Percentiles rank a stretch among this genome's conserved stretches.
Conservation (phyloP, 163 green algal genomes). For the Chlamydomonas reinhardtii region DNA sequence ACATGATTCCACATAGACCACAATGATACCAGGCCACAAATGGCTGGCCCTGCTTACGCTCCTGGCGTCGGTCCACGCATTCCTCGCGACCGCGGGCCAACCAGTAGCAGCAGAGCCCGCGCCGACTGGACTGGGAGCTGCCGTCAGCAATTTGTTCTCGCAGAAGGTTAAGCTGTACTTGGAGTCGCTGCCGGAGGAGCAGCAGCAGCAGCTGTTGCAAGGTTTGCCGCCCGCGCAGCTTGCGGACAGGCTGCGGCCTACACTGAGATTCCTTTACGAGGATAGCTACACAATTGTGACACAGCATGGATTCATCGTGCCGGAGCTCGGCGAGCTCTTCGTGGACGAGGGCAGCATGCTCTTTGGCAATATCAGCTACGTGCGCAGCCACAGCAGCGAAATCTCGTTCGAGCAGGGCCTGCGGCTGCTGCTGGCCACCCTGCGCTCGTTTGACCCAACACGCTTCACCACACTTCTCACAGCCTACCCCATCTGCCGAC, state of each 20-base stretch:
- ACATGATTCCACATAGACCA: too few species aligned
- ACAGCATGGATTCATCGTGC: not conserved
- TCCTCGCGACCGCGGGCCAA: too few species aligned
- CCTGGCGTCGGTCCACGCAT: too few species aligned
- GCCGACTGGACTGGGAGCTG: too few species aligned
- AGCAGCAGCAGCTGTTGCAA: not conserved
- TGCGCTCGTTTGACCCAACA: constrained; percentile 8
- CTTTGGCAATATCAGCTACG: constrained; percentile 33
- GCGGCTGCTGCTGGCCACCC: constrained; percentile 4
- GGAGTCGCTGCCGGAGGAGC: not conserved
- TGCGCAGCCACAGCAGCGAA: not conserved
- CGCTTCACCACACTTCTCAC: constrained; percentile 23
- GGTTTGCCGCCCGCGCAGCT: not conserved
- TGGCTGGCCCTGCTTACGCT: too few species aligned
- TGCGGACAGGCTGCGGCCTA: constrained; percentile 4
- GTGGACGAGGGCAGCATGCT: constrained; percentile 12
- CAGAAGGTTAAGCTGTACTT: constrained; percentile 28
- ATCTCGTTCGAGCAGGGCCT: not conserved
- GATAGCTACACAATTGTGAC: not conserved
- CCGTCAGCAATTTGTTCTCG: not conserved
- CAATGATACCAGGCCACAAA: too few species aligned
- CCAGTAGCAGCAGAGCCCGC: too few species aligned
- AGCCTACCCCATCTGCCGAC: constrained; percentile 28
- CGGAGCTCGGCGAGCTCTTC: constrained; percentile 24
- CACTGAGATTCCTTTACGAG: not conserved